Evolutionary conservation across 768 basidiomycete genomes (phyloP), one percentile per base, ranked within the genome.

Genomic region (Leccinellum rugosiceps): DNA sequence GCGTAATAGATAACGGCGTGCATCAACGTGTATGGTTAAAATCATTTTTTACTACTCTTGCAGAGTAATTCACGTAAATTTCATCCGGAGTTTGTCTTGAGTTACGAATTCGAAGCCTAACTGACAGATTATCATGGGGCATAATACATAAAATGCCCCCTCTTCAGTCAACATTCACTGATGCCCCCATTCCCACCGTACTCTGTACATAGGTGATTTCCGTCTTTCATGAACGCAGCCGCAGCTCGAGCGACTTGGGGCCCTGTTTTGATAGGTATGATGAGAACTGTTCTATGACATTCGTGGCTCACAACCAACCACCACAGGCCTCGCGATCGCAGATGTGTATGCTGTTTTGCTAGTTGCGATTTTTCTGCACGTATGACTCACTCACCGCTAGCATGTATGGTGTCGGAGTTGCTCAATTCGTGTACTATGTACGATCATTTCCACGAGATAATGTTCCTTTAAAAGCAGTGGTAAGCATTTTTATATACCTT

Each of bases 391-490:
- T 23, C 14, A 4, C 11, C 43, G 23, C 50, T 30, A 68, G 67
- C 10, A 52, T 68, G 31, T 64, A 68, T 28, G 67, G 67, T 1
- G 56, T 52, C 5, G 55, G 55, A 14, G 8, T 64, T 23, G 50
- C 64, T 19, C 67, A 68, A 57, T 57, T 57, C 53, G 30, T 58
- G 9, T 64, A 61, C 38, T 68, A 68, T 44, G 19, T 60, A 11
- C 41, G 35, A 44, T 43, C 53, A 1, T 68, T 68, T 58, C 65
- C 65, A 2, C 41, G 8, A 9, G 67, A 68, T 23, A 15, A 17
- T 28, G 13, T 45, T 11, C 34, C 25, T 6, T 11, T 68, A 8
- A 68, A 52, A 45, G 8, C 19, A 8, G n/a, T 57, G 54, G 67
- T 66, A 10, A 58, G 67, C 26, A n/a, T 28, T 23, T 35, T 14